Conservation (phyloP, 345 rosid species). For the Balakata baccata region DNA sequence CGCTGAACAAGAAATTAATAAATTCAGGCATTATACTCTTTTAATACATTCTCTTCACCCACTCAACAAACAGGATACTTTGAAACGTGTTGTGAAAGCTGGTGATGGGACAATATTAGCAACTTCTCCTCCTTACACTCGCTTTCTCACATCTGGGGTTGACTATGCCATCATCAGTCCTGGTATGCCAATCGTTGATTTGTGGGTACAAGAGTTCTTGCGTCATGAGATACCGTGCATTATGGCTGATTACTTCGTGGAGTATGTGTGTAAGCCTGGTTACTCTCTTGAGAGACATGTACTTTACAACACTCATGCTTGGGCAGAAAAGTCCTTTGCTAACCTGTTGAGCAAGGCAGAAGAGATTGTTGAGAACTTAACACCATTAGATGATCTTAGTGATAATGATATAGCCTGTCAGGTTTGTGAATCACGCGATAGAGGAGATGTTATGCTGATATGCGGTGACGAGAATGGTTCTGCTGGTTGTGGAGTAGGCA, state of each 20-base stretch:
- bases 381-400: slow-evolving; percentile 5
- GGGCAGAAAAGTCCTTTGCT: slow-evolving; percentile 70
- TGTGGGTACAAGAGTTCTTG: slow-evolving; percentile 87
- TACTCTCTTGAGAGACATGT: slow-evolving; percentile 77
- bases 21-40: not conserved
- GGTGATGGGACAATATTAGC: slow-evolving; percentile 90
- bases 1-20: no score
- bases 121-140: slow-evolving; percentile 88
- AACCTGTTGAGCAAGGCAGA: slow-evolving; percentile 44
- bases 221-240: slow-evolving; percentile 81
- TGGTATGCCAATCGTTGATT: slow-evolving; percentile 60
- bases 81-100: slow-evolving; percentile 90
- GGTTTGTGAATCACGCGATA: slow-evolving; percentile 45
- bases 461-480: slow-evolving; percentile 57
- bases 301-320: slow-evolving; percentile 60
- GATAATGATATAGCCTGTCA: slow-evolving; percentile 37
- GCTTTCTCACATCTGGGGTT: slow-evolving; percentile 63
- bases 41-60: not conserved
- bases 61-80: slow-evolving; percentile 61
- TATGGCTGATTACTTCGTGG: slow-evolving; percentile 82
- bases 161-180: slow-evolving; percentile 83
- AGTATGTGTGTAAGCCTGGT: slow-evolving; percentile 91
- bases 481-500: slow-evolving; percentile 55
- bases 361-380: slow-evolving; percentile 29
- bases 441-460: slow-evolving; percentile 68